These are phyloP conservation scores for Babesia bovis DNA, from an alignment of 169 alveolate genomes.

Conservation along the genomic window DNA sequence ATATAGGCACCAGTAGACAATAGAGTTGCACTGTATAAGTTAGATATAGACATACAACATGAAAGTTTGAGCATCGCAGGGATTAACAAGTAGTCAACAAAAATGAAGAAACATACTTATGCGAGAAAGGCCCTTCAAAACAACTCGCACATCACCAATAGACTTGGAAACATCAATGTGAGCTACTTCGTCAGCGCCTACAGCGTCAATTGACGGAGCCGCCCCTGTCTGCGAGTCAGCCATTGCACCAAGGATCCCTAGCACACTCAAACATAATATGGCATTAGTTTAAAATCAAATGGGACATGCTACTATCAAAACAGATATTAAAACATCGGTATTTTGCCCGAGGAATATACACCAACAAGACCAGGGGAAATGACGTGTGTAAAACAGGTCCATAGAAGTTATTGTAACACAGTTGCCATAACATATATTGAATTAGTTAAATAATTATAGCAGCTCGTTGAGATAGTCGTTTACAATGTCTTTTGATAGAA, in stretches of 20 bases:
- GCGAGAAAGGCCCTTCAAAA: conserved; percentile 51
- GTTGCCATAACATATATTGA: neutral
- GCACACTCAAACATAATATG: neutral
- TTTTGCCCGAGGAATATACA: no score
- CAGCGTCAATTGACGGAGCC: conserved; percentile 17
- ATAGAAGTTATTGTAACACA: neutral
- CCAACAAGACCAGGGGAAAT: neutral
- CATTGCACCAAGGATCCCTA: conserved; percentile 4
- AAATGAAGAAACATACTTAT: conserved; percentile 58
- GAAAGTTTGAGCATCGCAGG: no score
- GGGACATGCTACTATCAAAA: neutral
- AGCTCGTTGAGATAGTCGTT: conserved; percentile 92
- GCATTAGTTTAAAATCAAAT: neutral
- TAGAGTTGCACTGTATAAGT: no score
- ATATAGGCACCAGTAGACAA: no score
- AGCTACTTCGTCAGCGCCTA: neutral
- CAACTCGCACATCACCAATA: conserved; percentile 54
- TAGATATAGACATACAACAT: no score
- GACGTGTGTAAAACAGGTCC: neutral
- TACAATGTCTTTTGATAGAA: conserved; percentile 84
- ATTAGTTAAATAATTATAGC: conserved; percentile 49
- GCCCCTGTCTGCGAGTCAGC: conserved; percentile 16
- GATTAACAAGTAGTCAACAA: no score
- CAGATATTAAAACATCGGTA: neutral
- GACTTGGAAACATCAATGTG: conserved; percentile 53